Conservation (phyloP, 257 asterid genomes). For the Petunia secreta region DNA sequence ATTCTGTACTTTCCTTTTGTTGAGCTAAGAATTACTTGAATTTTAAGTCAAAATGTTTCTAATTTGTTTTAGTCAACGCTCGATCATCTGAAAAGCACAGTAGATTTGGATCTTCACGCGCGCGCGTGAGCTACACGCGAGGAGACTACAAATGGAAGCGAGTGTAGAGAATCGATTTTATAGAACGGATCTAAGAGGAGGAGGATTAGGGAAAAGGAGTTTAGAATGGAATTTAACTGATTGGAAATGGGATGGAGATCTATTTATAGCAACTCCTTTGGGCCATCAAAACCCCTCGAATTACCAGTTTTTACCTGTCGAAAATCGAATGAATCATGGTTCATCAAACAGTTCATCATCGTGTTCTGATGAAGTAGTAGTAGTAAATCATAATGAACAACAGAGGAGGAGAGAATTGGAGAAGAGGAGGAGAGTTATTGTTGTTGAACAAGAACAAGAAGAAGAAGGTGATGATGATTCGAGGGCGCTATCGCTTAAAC, state of each 20-base stretch:
- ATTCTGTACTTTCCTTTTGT: background rate
- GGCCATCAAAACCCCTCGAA: conserved; percentile 32
- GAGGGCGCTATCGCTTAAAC: conserved; percentile 52
- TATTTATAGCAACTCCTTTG: conserved; percentile 64
- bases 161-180: conserved; percentile 44
- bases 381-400: conserved; percentile 28
- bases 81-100: conserved; percentile 15
- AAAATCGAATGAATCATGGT: conserved; percentile 35
- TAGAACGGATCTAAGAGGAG: conserved; percentile 44
- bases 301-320: conserved; percentile 51
- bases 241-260: conserved; percentile 89
- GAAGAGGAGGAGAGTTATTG: conserved; percentile 57
- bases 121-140: background rate
- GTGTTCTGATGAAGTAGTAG: conserved; percentile 49
- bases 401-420: conserved; percentile 50
- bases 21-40: background rate
- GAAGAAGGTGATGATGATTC: conserved; percentile 31
- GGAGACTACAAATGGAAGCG: conserved; percentile 48
- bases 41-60: background rate
- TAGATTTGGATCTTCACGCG: background rate
- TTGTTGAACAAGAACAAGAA: conserved; percentile 38
- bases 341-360: conserved; percentile 61
- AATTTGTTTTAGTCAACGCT: conserved; percentile 21
- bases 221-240: conserved; percentile 74
- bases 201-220: conserved; percentile 41